Evolutionary conservation across 495 filamentous ascomycete genomes (phyloP), one percentile per base, ranked within the genome.

Genomic region (Tuber melanosporum): DNA sequence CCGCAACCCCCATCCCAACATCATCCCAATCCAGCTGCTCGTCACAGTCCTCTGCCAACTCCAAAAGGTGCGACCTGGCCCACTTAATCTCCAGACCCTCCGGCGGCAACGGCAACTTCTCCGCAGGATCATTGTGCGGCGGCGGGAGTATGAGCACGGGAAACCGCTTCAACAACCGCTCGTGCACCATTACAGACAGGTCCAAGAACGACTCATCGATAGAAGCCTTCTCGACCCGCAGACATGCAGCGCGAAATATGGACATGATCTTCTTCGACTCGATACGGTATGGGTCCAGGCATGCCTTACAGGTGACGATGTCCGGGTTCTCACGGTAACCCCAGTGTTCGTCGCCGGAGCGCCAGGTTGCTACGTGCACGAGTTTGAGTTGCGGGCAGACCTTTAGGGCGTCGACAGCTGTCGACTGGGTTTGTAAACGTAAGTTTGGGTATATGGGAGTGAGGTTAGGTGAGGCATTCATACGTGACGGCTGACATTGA

Each of bases 201-300:
- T 98, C 95, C 70, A 98, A 85, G 84, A 97, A 98, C 26, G 97
- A 93, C 85, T 99, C 95, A 77, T 91, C 89, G 52, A 98, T 90
- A 81, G 92, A 90, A 22, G 95, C 95, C 83, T 98, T 98, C 85
- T 98, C 95, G 73, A 97, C 89, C 75, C 86, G 88, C 43, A 89
- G 86, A 8, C 98, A 85, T 22, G 88, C 87, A 22, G 92, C 91
- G 83, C 95, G 95, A 82, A 99, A 95, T 70, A 91, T 85, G 36
- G 88, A 88, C 74, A 99, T 83, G 74, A 99, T 98, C 84, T 89
- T 91, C 74, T 93, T 86, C 19, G 92, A 95, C 84, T 98, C 90
- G 41, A 91, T 89, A 45, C 96, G 88, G 84, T 99, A 99, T 43
- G 94, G 94, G 84, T 99, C 95, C 62, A 99, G 86, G 12, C 92